Base-by-base conservation (phyloP, 495 filamentous ascomycete genomes). In the Aspergillus haitiensis region DNA sequence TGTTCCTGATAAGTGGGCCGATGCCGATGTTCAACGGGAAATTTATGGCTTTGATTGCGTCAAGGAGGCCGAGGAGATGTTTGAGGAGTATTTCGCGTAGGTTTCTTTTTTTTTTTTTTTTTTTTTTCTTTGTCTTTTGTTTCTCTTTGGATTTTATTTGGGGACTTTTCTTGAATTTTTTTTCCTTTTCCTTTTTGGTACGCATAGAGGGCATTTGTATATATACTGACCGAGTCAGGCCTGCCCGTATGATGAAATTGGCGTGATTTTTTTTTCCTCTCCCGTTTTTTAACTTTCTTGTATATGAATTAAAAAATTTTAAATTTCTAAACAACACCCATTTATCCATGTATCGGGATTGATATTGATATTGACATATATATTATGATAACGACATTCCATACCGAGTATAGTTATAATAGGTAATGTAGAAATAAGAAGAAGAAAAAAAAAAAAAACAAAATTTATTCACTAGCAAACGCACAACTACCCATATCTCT, bases 1-100 rank as follows among this genome's bases (percentile, higher is more conserved):
- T 32, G 77, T 84, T 53, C 88, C 88, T 10, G 89, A 93, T 75
- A 88, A 90, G 76, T 93, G 89, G 90, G 89, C 88, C 32, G 86
- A 87, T 81, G 85, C 84, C 31, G 87, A 90, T 67, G 86, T 91
- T 52, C 88, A 91, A 76, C 81, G 82, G 67, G 82, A 86, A 81
- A 89, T 92, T 64, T 91, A 90, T 70, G 85, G 87, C 18, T 75
- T 84, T 65, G 88, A 92, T 73, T 84, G 84, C 58, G 79, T 86
- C 47, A 75, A 82, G 71, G 82, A 83, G 42, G 79, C 86, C 3
- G 70, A 78, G 58, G 82, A 87, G 60, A 72, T 71, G 61, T 91
- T 88, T 72, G 81, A 83, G 27, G 78, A 82, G 73, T 64, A 85
- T 51, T 87, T 81, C 65, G 62, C 70, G 72, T 75, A 72, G 69